These are phyloP conservation scores for Chenopodium berlandieri DNA, from an alignment of 148 eudicot species.

Conservation along the genomic window DNA sequence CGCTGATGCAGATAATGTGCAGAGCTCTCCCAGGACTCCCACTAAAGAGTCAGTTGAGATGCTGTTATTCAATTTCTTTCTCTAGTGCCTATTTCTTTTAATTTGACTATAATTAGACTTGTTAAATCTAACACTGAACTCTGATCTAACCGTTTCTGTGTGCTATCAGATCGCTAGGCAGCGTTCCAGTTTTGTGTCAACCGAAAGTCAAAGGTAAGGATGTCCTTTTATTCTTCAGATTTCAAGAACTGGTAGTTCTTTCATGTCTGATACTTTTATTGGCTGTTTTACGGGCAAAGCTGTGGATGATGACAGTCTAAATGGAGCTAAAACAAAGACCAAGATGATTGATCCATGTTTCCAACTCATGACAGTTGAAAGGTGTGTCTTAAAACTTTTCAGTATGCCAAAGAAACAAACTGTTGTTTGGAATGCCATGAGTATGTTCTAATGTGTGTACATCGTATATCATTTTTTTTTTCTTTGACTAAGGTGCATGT, in stretches of 20 bases:
- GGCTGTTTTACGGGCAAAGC: conserved; percentile 5
- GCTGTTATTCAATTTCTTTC: not conserved
- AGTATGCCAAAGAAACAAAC: conserved; percentile 17
- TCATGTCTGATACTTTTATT: not conserved
- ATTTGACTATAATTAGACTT: not conserved
- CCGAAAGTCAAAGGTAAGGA: conserved; percentile 27
- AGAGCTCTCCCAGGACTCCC: conserved; percentile 16
- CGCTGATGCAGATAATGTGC: conserved; percentile 10
- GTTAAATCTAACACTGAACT: not conserved
- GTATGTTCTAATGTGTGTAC: conserved; percentile 11
- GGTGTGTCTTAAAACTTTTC: conserved; percentile 25
- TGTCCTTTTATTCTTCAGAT: not conserved
- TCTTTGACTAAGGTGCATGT: not conserved
- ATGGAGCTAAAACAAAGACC: conserved; percentile 13
- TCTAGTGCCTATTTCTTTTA: not conserved
- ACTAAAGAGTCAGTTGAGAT: conserved; percentile 37
- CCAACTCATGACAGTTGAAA: conserved; percentile 37
- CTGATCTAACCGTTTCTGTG: conserved; percentile 2
- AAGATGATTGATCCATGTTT: conserved; percentile 21
- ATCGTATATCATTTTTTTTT: not conserved
- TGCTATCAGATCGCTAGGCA: conserved; percentile 22
- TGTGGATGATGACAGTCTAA: not conserved
- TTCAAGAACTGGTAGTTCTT: not conserved
- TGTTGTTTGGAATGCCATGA: conserved; percentile 19
- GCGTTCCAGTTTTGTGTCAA: conserved; percentile 12